Percentiles rank a stretch among this genome's conserved stretches.
Evolutionary conservation across 495 filamentous ascomycete genomes (phyloP).

Genomic region (Daldinia concentrica): DNA sequence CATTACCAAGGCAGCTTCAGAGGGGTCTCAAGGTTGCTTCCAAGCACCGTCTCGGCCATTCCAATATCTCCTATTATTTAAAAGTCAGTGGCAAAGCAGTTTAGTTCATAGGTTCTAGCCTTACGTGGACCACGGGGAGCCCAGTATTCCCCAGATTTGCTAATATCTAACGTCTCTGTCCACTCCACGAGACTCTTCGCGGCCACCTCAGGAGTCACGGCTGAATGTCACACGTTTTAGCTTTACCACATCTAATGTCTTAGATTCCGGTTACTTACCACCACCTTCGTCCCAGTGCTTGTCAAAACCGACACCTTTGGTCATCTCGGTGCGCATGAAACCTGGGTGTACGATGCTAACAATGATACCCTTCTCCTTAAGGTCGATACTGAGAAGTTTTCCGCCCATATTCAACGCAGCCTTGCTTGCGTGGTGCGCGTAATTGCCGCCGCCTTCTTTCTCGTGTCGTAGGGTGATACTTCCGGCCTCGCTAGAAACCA

Average conservation of each 20-base stretch:
- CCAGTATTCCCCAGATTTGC: constrained; percentile 75
- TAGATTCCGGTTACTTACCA: constrained; percentile 53
- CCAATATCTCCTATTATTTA: constrained; percentile 67
- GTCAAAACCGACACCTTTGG: constrained; percentile 73
- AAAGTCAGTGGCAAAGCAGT: constrained; percentile 22
- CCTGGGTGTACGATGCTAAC: constrained; percentile 76
- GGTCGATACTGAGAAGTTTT: constrained; percentile 72
- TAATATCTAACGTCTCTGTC: constrained; percentile 69
- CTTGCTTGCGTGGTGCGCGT: constrained; percentile 77
- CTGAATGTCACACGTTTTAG: constrained; percentile 46
- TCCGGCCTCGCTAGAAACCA: constrained; percentile 74
- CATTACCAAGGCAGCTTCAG: constrained; percentile 74
- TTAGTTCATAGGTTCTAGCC: constrained; percentile 35
- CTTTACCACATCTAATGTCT: background rate
- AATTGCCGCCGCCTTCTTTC: constrained; percentile 75
- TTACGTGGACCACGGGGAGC: constrained; percentile 72
- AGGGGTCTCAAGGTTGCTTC: constrained; percentile 68
- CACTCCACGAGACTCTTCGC: constrained; percentile 70
- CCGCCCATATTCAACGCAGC: constrained; percentile 79
- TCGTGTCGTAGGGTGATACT: constrained; percentile 73
- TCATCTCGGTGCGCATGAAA: constrained; percentile 82
- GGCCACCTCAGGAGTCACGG: constrained; percentile 73
- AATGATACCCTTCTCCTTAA: constrained; percentile 69
- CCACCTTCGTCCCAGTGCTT: constrained; percentile 74
- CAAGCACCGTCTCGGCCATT: constrained; percentile 70